A percentile compares a stretch with the other conserved stretches of the same genome.
These are phyloP conservation scores for Globomyces pollinis-pini DNA, from an alignment of 192 early-diverging fungal genomes.

Conservation along the genomic window DNA sequence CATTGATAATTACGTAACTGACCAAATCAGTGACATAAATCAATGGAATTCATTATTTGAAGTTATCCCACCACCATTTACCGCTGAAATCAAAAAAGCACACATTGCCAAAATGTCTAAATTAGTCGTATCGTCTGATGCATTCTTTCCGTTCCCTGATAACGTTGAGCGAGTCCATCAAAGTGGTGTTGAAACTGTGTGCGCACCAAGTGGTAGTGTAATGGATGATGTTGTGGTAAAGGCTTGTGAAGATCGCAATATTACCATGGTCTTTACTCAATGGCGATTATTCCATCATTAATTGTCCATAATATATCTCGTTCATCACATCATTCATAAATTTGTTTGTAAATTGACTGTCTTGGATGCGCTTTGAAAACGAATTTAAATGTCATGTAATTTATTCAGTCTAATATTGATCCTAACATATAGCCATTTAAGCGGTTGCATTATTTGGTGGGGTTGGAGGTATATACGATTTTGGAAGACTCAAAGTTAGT, in stretches of 20 bases:
- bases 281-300: conserved; percentile 96
- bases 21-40: conserved; percentile 75
- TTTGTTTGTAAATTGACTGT: too few species aligned
- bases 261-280: conserved; percentile 80
- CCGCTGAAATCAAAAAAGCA: conserved; percentile 67
- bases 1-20: conserved; percentile 89
- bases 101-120: conserved; percentile 63
- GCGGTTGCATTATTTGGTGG: too few species aligned
- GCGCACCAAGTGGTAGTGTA: conserved; percentile 87
- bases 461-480: too few species aligned
- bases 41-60: conserved; percentile 79
- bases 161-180: conserved; percentile 79
- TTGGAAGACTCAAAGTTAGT: too few species aligned
- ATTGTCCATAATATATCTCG: conserved; percentile 11
- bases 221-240: conserved; percentile 79
- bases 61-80: conserved; percentile 68
- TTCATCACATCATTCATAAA: too few species aligned
- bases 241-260: conserved; percentile 70
- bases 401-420: too few species aligned
- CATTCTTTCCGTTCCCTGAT: conserved; percentile 99
- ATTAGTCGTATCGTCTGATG: conserved; percentile 88
- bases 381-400: too few species aligned
- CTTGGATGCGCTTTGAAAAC: too few species aligned
- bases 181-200: conserved; percentile 81
- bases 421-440: too few species aligned